A percentile compares a stretch with the other conserved stretches of the same genome.
These are phyloP conservation scores for Talaromyces sp. DNA, from an alignment of 2,329 filamentous ascomycete species.

Conservation along the genomic window DNA sequence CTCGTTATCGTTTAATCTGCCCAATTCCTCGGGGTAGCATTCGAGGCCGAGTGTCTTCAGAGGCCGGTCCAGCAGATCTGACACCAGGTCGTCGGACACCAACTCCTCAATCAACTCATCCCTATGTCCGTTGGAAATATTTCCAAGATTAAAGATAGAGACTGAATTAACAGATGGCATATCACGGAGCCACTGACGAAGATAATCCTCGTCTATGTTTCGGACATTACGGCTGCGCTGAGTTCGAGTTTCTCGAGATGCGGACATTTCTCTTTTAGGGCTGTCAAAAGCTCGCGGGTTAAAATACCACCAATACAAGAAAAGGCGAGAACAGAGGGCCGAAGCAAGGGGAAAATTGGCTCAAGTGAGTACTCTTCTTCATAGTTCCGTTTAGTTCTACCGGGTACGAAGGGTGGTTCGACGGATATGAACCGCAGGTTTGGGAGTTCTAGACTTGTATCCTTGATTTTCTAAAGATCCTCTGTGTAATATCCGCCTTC, in stretches of 20 bases:
- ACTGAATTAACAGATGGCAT: not conserved
- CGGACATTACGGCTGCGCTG: not conserved
- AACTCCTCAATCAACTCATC: not conserved
- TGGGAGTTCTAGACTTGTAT: not conserved
- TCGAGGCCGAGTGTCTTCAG: slow-evolving; percentile 3
- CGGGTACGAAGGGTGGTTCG: not conserved
- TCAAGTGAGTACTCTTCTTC: not conserved
- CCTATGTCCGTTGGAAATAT: too few relatives aligned
- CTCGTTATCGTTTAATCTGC: not conserved
- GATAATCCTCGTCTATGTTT: not conserved
- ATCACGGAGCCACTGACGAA: not conserved
- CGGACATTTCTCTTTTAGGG: not conserved
- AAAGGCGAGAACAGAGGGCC: not conserved
- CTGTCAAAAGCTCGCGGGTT: not conserved
- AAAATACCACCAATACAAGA: not conserved
- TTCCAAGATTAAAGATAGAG: slow-evolving; percentile 1
- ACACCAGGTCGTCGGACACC: too few relatives aligned
- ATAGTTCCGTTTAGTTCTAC: not conserved
- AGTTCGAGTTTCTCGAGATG: not conserved
- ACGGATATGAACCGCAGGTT: slow-evolving; percentile 1
- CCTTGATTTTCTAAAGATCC: not conserved
- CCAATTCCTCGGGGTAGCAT: not conserved
- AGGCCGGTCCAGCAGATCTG: not conserved
- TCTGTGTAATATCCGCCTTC: not conserved
- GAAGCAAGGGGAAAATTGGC: slow-evolving; percentile 1